Conservation (phyloP, 2,329 filamentous ascomycete genomes). For the Trichoderma guizhouense region DNA sequence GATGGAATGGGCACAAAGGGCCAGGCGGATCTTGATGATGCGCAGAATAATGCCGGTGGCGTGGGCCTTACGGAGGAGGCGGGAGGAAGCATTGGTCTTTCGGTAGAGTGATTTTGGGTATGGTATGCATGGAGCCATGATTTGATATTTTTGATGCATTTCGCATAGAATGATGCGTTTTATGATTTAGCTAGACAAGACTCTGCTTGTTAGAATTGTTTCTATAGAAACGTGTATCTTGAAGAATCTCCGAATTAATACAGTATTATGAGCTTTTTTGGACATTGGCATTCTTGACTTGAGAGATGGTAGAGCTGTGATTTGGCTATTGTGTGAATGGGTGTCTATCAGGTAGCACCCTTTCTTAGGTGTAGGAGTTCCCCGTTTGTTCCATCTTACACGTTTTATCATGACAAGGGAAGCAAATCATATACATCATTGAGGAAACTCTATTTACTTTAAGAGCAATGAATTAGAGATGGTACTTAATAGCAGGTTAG, state of each 20-base stretch:
- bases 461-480: too few species aligned
- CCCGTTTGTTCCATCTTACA: background rate
- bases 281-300: background rate
- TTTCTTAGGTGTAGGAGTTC: background rate
- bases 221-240: background rate
- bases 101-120: constrained; percentile 14
- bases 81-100: constrained; percentile 18
- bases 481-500: too few species aligned
- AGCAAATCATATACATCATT: too few species aligned
- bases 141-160: background rate
- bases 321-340: background rate
- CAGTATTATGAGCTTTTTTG: background rate
- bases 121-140: background rate
- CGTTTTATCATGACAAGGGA: background rate
- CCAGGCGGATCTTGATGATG: constrained; percentile 54
- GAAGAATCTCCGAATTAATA: background rate
- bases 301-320: background rate
- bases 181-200: background rate
- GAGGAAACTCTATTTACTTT: too few species aligned
- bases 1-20: constrained; percentile 57
- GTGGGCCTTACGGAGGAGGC: constrained; percentile 29
- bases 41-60: constrained; percentile 53
- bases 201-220: background rate
- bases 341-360: background rate
- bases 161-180: background rate